These are phyloP conservation scores for Dryadomyces quercivorus DNA, from an alignment of 2,329 filamentous ascomycete genomes.

Conservation along the genomic window DNA sequence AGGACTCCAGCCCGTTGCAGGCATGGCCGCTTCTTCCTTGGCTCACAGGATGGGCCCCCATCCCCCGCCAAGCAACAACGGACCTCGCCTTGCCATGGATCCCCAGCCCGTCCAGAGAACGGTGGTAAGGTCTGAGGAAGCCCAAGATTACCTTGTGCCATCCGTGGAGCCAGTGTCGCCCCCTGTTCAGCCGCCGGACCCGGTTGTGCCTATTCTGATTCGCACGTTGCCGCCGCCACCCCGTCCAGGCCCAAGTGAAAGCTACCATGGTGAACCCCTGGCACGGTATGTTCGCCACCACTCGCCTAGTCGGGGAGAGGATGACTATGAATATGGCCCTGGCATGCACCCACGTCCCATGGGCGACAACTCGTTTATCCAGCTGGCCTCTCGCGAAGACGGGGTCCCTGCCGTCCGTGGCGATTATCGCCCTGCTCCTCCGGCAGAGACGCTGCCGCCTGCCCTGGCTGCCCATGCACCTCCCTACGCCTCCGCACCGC, in stretches of 20 bases:
- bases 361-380: neutral
- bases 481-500: neutral
- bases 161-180: conserved; percentile 34
- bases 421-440: neutral
- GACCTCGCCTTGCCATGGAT: neutral
- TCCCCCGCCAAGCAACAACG: neutral
- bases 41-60: neutral
- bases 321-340: neutral
- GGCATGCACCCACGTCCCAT: conserved; percentile 2
- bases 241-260: neutral
- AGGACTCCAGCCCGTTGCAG: neutral
- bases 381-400: neutral
- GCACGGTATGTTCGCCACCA: neutral
- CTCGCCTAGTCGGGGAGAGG: conserved; percentile 3
- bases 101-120: neutral
- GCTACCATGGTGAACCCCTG: neutral
- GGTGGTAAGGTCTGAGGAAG: conserved; percentile 11
- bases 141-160: conserved; percentile 31
- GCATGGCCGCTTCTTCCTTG: neutral
- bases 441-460: neutral
- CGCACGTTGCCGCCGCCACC: conserved; percentile 10
- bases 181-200: conserved; percentile 8
- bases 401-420: neutral
- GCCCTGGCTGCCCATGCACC: neutral
- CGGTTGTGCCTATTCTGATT: conserved; percentile 9